These are phyloP conservation scores for Salix dunnii DNA, from an alignment of 345 rosid genomes.

Conservation along the genomic window DNA sequence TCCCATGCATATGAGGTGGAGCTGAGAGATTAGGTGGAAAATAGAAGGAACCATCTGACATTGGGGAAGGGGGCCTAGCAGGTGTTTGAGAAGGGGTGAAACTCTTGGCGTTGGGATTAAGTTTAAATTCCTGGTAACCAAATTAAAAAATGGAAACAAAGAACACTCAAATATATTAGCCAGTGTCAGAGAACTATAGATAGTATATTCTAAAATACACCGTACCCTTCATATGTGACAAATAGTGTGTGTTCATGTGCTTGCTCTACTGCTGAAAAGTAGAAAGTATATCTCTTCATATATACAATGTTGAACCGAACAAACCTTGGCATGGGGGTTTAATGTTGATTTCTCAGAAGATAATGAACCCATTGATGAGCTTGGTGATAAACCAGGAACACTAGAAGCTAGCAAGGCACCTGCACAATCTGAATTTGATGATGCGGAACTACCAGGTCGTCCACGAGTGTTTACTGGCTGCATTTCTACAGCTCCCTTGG, in stretches of 20 bases:
- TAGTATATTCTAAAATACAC: background rate
- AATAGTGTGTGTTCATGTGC: background rate
- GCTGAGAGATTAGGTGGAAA: constrained; percentile 44
- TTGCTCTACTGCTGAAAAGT: background rate
- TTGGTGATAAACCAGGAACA: constrained; percentile 65
- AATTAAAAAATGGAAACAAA: background rate
- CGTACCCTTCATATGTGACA: background rate
- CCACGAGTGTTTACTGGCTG: constrained; percentile 40
- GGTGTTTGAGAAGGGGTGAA: constrained; percentile 55
- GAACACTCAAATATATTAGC: constrained; percentile 6
- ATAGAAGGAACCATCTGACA: constrained; percentile 64
- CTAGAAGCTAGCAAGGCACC: constrained; percentile 42
- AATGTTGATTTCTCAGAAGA: constrained; percentile 74
- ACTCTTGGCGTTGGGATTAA: constrained; percentile 91
- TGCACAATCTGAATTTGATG: constrained; percentile 51
- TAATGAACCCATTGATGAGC: constrained; percentile 74
- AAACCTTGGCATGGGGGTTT: constrained; percentile 86
- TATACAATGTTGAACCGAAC: background rate
- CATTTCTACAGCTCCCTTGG: constrained; percentile 36
- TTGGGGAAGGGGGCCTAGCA: constrained; percentile 60
- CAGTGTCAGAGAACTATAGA: background rate
- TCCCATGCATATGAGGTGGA: constrained; percentile 60
- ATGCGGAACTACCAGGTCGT: constrained; percentile 57
- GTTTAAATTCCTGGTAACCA: constrained; percentile 75
- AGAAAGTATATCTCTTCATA: background rate